A percentile compares a stretch with the other conserved stretches of the same genome.
These are phyloP conservation scores for Citropsis articulata DNA, from an alignment of 345 rosid genomes.

Conservation along the genomic window DNA sequence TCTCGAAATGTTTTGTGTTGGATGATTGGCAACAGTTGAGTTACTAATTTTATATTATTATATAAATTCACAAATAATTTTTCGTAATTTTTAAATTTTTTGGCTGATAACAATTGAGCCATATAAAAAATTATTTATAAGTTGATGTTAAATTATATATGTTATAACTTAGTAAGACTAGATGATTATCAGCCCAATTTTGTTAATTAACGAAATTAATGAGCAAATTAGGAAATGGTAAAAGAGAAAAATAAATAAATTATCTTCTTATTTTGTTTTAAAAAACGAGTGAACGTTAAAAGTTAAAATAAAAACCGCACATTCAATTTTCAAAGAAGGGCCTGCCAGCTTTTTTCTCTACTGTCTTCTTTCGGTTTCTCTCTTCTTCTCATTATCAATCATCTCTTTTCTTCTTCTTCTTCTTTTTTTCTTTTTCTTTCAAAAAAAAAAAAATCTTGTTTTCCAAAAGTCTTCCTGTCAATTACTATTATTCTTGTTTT, in stretches of 20 bases:
- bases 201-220: not conserved
- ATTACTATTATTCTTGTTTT: too few species aligned
- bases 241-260: not conserved
- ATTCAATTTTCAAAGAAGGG: conserved; percentile 7
- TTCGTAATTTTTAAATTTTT: too few species aligned
- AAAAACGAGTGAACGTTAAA: not conserved
- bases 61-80: too few species aligned
- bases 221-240: not conserved
- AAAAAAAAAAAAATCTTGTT: too few species aligned
- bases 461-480: not conserved
- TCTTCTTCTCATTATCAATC: not conserved
- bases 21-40: not conserved
- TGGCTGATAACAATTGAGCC: too few species aligned
- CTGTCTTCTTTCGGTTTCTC: conserved; percentile 8
- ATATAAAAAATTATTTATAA: too few species aligned
- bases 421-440: not conserved
- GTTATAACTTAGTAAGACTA: too few species aligned
- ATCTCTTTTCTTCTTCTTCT: too few species aligned
- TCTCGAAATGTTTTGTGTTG: not conserved
- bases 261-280: not conserved
- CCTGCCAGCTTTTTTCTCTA: conserved; percentile 9
- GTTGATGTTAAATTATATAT: too few species aligned
- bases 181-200: not conserved
- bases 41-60: too few species aligned
- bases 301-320: conserved; percentile 21